Evolutionary conservation across 2,329 filamentous ascomycete genomes (phyloP), one percentile per base, ranked within the genome.

Genomic region (Ophioceras dolichostomum): DNA sequence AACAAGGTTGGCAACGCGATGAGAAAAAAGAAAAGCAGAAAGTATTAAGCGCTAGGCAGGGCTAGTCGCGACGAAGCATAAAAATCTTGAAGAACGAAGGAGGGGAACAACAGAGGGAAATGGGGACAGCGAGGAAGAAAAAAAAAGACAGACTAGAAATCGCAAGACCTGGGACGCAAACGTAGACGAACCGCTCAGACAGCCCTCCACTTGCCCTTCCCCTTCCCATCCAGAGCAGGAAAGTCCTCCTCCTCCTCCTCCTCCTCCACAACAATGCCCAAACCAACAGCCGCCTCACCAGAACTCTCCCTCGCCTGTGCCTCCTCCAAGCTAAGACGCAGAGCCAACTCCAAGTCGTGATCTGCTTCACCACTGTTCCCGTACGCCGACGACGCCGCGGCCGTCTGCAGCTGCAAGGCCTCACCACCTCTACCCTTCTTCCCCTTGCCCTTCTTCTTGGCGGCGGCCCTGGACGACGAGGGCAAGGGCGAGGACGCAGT

Each of bases 301-400:
- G 20, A 18, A 29, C 37, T 34, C 40, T 54, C 52, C n/a, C 56
- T 50, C 17, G 55, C 57, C 45, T 64, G 27, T 14, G 27, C 65
- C 43, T 78, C 72, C 30, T 70, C 65, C 45, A 79, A 58, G 45
- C 76, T 81, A 17, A 80, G 56, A 42, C 66, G 65, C 34, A 80
- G 52, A 3, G 76, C 76, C 26, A 77, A 58, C 37, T 76, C 71
- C 33, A 80, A 45, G 45, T 79, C 76, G 36, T 72, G 70, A 32
- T 76, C 72, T 0, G n/a, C n/a, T n/a, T n/a, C n/a, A n/a, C n/a
- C n/a, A n/a, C n/a, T n/a, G n/a, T n/a, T n/a, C n/a, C n/a, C n/a
- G n/a, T n/a, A n/a, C n/a, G n/a, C n/a, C n/a, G n/a, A n/a, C n/a
- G n/a, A n/a, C n/a, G n/a, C n/a, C n/a, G n/a, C n/a, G n/a, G n/a